phyloP scores from a whole-genome alignment of 2,329 filamentous ascomycete genomes.

The Colletotrichum magnum region DNA sequence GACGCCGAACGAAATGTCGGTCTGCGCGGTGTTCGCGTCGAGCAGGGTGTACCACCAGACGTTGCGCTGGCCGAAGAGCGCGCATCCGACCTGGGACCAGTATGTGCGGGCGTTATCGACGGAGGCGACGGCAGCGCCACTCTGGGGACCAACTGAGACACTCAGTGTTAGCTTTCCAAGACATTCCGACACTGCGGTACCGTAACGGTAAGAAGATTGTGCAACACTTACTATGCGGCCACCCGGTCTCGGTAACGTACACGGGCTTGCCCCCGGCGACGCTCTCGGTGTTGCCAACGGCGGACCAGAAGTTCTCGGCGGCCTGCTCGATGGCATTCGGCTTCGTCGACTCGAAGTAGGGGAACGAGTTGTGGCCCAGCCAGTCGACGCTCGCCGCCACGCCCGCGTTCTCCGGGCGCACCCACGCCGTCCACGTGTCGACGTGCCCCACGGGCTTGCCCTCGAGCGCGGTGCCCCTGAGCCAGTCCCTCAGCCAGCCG shows the following conservation, averaged over 20 bases:
- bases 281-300: slow-evolving; percentile 51
- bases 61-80: slow-evolving; percentile 32
- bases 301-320: slow-evolving; percentile 58
- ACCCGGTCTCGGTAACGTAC: slow-evolving; percentile 69
- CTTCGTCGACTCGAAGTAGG: slow-evolving; percentile 64
- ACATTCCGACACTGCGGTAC: slow-evolving; percentile 4
- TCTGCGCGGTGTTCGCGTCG: slow-evolving; percentile 34
- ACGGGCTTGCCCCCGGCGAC: slow-evolving; percentile 59
- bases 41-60: slow-evolving; percentile 38
- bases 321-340: slow-evolving; percentile 51
- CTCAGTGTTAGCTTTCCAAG: not conserved
- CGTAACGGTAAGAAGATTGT: not conserved
- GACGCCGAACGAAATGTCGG: slow-evolving; percentile 28
- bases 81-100: slow-evolving; percentile 35
- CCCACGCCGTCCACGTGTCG: slow-evolving; percentile 69
- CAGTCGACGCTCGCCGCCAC: slow-evolving; percentile 66
- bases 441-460: slow-evolving; percentile 65
- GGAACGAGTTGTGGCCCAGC: slow-evolving; percentile 67
- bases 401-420: slow-evolving; percentile 59
- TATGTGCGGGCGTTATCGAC: slow-evolving; percentile 58
- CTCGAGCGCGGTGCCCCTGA: slow-evolving; percentile 54
- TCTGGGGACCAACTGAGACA: slow-evolving; percentile 55
- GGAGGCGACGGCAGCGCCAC: slow-evolving; percentile 57
- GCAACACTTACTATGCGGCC: slow-evolving; percentile 58
- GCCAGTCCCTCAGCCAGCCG: slow-evolving; percentile 64